Base-by-base conservation (phyloP, 2,329 filamentous ascomycete species). In the Aspergillus costaricaensis region DNA sequence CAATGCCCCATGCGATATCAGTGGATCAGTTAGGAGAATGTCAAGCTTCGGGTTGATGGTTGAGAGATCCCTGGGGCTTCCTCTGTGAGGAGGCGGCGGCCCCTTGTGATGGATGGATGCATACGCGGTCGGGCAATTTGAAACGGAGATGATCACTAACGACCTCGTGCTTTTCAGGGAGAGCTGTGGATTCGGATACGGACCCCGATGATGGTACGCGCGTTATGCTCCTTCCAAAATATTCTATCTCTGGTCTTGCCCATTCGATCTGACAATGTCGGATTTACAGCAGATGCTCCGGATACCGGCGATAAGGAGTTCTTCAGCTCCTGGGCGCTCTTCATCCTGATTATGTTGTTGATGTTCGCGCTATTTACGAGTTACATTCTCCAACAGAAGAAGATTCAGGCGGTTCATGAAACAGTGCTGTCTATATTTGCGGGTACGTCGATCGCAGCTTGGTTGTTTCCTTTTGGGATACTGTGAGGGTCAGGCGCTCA, bases 351-450 rank as follows among this genome's bases (percentile, higher is more conserved):
- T 70, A 86, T 92, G 80, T 87, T 99, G 69, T 88, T 99, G 71
- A 96, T 98, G 68, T 86, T 91, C 67, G 94, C 95, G 64, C 91
- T 99, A 70, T 96, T 98, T 77, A 96, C 92, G 48, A 97, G 93
- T 83, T 99, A 99, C 80, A 90, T 96, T 68, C 85, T 99, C 62
- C 94, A 98, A 79, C 91, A 95, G 80, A 93, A 91, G 79, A 97
- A 96, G 80, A 93, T 99, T 59, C 95, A 97, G 72, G 95, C 95
- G 27, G 90, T 99, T 57, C 95, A 99, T 77, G 95, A 99, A 81
- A 99, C 95, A 1, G 95, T 98, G 70, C 88, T 99, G 64, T 98
- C 94, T 63, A 99, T 99, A 75, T 98, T 99, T 81, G 93, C 92
- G 60, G 92, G 92, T 93, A 79, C 56, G 72, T 60, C 7, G 44